These are phyloP conservation scores for Coemansia sp. DNA, from an alignment of 192 early-diverging fungal genomes.

Conservation along the genomic window DNA sequence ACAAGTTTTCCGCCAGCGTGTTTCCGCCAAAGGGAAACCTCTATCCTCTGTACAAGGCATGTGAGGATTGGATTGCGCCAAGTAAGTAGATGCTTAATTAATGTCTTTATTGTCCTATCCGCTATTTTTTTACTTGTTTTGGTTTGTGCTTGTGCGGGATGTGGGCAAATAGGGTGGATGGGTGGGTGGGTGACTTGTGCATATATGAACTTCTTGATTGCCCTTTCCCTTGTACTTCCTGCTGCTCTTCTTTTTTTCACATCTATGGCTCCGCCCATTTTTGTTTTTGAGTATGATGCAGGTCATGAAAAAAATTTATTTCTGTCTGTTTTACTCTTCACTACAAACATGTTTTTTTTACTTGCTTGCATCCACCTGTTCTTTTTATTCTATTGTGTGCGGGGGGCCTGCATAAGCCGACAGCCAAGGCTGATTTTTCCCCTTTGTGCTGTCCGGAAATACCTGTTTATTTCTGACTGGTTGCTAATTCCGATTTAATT, in stretches of 20 bases:
- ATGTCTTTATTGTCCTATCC: background rate
- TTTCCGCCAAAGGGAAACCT: slow-evolving; percentile 28
- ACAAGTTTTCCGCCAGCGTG: slow-evolving; percentile 2
- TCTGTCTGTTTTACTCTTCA: too few relatives aligned
- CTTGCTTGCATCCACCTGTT: too few relatives aligned
- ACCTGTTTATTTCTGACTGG: background rate
- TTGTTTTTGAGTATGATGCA: slow-evolving; percentile 2
- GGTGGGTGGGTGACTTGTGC: slow-evolving; percentile 16
- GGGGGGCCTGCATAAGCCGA: too few relatives aligned
- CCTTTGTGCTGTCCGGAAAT: too few relatives aligned
- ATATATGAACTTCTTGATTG: slow-evolving; percentile 41
- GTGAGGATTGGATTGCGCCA: slow-evolving; percentile 51
- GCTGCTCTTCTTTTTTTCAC: slow-evolving; percentile 2
- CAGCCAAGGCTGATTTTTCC: too few relatives aligned
- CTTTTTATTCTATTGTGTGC: slow-evolving; percentile 4
- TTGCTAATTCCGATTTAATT: background rate
- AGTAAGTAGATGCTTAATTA: slow-evolving; percentile 35
- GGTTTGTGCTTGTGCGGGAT: background rate
- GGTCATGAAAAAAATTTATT: too few relatives aligned
- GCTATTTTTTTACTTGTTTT: background rate
- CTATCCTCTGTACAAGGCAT: slow-evolving; percentile 47
- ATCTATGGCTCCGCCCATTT: background rate
- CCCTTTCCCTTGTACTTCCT: background rate
- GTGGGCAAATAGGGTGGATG: background rate
- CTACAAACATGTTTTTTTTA: too few relatives aligned